Evolutionary conservation across 2,329 filamentous ascomycete species (phyloP).

Genomic region (Parasarocladium wereldwijsianum): DNA sequence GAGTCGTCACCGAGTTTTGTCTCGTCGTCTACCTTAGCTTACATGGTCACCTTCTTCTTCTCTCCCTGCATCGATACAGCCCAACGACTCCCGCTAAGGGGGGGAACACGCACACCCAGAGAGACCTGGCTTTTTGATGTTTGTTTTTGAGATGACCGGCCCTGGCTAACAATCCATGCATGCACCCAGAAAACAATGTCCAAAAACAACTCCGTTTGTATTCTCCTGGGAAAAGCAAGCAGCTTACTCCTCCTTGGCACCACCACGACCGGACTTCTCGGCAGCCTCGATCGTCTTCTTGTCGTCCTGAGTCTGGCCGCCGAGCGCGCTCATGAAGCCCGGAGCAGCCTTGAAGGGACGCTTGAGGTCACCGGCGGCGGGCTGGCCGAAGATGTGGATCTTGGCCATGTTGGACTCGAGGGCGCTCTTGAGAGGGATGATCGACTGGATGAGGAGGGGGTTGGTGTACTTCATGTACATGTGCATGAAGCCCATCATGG

Average conservation of each 20-base stretch:
- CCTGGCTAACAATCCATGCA: too few relatives aligned
- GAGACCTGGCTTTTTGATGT: too few relatives aligned
- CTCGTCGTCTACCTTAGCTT: too few relatives aligned
- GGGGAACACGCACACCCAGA: too few relatives aligned
- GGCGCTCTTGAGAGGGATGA: slow-evolving; percentile 91
- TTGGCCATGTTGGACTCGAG: slow-evolving; percentile 94
- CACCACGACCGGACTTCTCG: slow-evolving; percentile 59
- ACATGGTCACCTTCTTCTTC: too few relatives aligned
- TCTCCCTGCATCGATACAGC: too few relatives aligned
- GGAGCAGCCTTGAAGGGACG: slow-evolving; percentile 81
- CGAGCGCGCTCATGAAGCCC: slow-evolving; percentile 70
- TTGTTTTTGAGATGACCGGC: too few relatives aligned
- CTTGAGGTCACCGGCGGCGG: slow-evolving; percentile 82
- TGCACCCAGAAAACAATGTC: too few relatives aligned
- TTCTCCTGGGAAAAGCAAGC: too few relatives aligned
- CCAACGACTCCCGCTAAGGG: too few relatives aligned
- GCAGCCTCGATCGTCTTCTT: slow-evolving; percentile 74
- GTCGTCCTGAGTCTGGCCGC: slow-evolving; percentile 71
- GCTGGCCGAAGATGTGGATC: slow-evolving; percentile 80
- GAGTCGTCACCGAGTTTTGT: too few relatives aligned
- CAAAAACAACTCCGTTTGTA: too few relatives aligned
- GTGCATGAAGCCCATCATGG: slow-evolving; percentile 98
- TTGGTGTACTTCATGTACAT: slow-evolving; percentile 99
- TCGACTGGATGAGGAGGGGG: slow-evolving; percentile 94
- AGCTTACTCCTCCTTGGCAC: slow-evolving; percentile 55